Evolutionary conservation across 148 eudicot genomes (phyloP).

Genomic region (Fallopia convolvulus): DNA sequence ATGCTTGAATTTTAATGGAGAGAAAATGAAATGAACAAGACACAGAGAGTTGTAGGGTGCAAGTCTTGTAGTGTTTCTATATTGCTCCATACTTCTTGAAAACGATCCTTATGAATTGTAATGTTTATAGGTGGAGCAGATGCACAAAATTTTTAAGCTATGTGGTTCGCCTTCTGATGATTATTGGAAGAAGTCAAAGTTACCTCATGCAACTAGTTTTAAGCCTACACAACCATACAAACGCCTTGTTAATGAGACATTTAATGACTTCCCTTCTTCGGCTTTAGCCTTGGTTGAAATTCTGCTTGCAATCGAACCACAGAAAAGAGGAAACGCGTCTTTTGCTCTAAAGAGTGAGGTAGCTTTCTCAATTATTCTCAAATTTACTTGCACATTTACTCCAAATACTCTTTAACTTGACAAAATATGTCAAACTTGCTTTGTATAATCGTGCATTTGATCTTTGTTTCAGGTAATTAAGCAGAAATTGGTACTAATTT

Average conservation of each 20-base stretch:
- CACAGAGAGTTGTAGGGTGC: too few relatives aligned
- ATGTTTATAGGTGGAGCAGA: constrained; percentile 72
- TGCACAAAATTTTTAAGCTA: constrained; percentile 94
- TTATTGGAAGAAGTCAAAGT: constrained; percentile 68
- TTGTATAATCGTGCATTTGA: too few relatives aligned
- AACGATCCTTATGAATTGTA: background rate
- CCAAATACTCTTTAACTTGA: too few relatives aligned
- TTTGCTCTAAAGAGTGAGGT: constrained; percentile 74
- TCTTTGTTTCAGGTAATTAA: background rate
- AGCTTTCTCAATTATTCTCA: constrained; percentile 1
- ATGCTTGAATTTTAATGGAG: too few relatives aligned
- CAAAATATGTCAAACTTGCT: too few relatives aligned
- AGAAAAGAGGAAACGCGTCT: constrained; percentile 52
- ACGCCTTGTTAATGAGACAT: constrained; percentile 54
- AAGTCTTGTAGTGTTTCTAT: too few relatives aligned
- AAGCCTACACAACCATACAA: constrained; percentile 67
- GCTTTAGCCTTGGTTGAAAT: constrained; percentile 55
- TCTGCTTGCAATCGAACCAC: constrained; percentile 77
- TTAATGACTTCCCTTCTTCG: constrained; percentile 63
- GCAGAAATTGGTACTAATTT: background rate
- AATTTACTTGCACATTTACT: background rate
- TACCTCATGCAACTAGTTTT: constrained; percentile 76
- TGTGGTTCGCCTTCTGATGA: constrained; percentile 96
- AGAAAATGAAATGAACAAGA: too few relatives aligned
- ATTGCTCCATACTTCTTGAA: too few relatives aligned